phyloP scores from a whole-genome alignment of 2,329 filamentous ascomycete genomes.

The Apiospora kogelbergensis region DNA sequence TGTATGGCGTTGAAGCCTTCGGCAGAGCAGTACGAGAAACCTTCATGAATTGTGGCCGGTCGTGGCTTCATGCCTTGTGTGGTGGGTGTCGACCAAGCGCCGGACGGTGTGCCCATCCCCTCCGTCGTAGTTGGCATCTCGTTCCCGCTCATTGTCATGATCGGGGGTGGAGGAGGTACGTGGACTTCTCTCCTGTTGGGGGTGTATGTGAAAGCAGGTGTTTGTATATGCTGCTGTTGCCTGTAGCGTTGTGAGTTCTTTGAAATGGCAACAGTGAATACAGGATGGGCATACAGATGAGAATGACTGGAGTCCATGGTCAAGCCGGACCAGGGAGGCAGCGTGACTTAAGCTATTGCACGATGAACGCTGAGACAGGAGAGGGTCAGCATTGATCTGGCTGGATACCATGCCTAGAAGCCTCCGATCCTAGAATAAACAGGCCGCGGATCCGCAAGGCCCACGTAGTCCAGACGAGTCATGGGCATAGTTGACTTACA shows the following conservation, averaged over 20 bases:
- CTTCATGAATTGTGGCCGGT: slow-evolving; percentile 61
- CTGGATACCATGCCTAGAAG: slow-evolving; percentile 29
- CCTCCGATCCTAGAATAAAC: slow-evolving; percentile 25
- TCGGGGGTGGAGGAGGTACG: slow-evolving; percentile 41
- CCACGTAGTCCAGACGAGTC: slow-evolving; percentile 35
- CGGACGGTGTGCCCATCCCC: slow-evolving; percentile 43
- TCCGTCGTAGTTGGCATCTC: slow-evolving; percentile 50
- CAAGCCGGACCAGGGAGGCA: slow-evolving; percentile 35
- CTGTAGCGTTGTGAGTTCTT: slow-evolving; percentile 41
- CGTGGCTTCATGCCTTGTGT: slow-evolving; percentile 51
- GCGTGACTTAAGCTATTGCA: slow-evolving; percentile 35
- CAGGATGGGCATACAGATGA: slow-evolving; percentile 47
- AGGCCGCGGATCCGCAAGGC: slow-evolving; percentile 28
- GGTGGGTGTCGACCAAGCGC: slow-evolving; percentile 56
- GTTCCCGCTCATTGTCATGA: slow-evolving; percentile 51
- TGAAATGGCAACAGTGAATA: slow-evolving; percentile 16
- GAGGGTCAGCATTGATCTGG: slow-evolving; percentile 40
- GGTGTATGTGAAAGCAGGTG: slow-evolving; percentile 49
- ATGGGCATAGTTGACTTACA: slow-evolving; percentile 41
- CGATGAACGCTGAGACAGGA: slow-evolving; percentile 34
- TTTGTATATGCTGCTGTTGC: slow-evolving; percentile 41
- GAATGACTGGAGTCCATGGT: slow-evolving; percentile 53
- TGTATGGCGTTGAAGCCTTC: slow-evolving; percentile 53
- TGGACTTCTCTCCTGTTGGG: slow-evolving; percentile 46
- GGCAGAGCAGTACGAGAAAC: slow-evolving; percentile 58